Base-by-base conservation (phyloP, 1,284 basidiomycete genomes). In the Puccinia coronata region DNA sequence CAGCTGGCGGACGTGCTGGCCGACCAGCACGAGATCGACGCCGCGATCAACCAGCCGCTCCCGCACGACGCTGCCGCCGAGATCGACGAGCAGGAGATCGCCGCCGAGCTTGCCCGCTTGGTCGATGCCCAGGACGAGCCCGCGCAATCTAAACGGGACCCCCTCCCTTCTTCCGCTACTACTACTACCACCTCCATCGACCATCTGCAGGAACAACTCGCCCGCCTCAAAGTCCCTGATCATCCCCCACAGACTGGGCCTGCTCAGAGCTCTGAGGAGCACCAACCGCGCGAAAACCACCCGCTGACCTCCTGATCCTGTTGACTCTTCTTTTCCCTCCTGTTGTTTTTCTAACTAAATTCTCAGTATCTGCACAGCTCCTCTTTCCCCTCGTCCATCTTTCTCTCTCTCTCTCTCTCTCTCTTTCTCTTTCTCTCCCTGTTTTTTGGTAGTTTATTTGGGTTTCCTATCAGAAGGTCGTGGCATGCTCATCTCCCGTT, bases 51-150 rank as follows among this genome's bases (percentile, higher is more conserved):
- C 18, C n/a, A 31, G 25, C 59, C 1, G 4, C 31, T 31, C 20
- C 59, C 1, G 4, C 31, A 49, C 20, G 63, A 36, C 12, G 4
- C 16, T 2, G 18, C 14, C 18, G 4, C 5, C 25, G 25, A 5
- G 25, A 65, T 73, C 8, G 61, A 53, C 23, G 59, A 73, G 25
- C 55, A 49, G 34, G 79, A 73, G 23, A 47, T 80, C 25, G 53
- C 49, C 2, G 57, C 39, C 28, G 79, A 80, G 51, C 25, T 80
- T 23, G 79, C 51, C 23, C 25, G 31, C 14, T 53, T 80, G 25
- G 41, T 80, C 39, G 41, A 57, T 0, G 8, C 36, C n/a, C 47
- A 63, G 28, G 34, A 12, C 14, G 18, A 53, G 4, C 25, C 25
- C 8, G 12, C 39, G 6, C 31, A 36, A 41, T n/a, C n/a, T n/a